A percentile compares a stretch with the other conserved stretches of the same genome.
These are phyloP conservation scores for Ajuga reptans DNA, from an alignment of 305 asterid species.

Conservation along the genomic window DNA sequence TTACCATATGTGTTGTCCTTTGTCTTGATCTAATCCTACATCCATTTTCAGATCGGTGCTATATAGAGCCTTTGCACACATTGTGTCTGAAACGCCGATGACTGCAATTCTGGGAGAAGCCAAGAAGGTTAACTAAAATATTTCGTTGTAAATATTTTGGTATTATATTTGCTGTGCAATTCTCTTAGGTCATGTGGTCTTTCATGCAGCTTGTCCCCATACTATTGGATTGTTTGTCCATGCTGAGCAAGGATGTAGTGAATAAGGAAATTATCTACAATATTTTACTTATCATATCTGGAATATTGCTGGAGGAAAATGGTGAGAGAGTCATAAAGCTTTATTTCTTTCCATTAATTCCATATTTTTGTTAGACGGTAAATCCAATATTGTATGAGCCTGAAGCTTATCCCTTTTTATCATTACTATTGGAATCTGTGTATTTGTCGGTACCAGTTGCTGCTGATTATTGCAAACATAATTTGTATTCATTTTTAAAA, in stretches of 20 bases:
- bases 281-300: constrained; percentile 62
- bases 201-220: constrained; percentile 67
- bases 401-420: background rate
- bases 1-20: background rate
- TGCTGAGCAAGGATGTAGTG: constrained; percentile 41
- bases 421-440: background rate
- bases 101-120: constrained; percentile 65
- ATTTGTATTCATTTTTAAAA: background rate
- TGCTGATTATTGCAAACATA: constrained; percentile 1
- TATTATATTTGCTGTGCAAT: constrained; percentile 1
- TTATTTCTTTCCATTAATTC: constrained; percentile 1
- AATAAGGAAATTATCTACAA: constrained; percentile 60
- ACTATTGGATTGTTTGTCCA: constrained; percentile 56
- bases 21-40: constrained; percentile 21
- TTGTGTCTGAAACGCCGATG: constrained; percentile 68
- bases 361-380: background rate
- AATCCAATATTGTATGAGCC: background rate
- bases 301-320: constrained; percentile 59
- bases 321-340: constrained; percentile 39
- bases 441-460: background rate
- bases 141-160: constrained; percentile 14
- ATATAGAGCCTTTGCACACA: constrained; percentile 61
- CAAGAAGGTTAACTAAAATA: constrained; percentile 47
- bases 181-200: constrained; percentile 19
- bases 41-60: constrained; percentile 63